phyloP scores from a whole-genome alignment of 2,329 filamentous ascomycete genomes.

The Fusarium sulawesiense region DNA sequence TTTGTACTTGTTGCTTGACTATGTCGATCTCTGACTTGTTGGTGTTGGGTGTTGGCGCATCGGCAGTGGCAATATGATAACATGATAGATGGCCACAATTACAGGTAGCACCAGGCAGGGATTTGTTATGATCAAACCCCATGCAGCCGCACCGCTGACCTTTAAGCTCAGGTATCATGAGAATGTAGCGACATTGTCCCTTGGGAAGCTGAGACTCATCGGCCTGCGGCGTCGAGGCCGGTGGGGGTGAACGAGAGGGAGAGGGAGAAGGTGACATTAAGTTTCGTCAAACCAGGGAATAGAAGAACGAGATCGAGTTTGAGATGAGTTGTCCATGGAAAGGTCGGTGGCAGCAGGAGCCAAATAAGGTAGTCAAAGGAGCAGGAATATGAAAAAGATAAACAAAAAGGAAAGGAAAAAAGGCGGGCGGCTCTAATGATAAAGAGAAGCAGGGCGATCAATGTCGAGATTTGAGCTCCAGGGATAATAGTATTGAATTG shows the following conservation, averaged over 20 bases:
- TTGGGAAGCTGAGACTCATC: constrained; percentile 64
- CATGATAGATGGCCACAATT: constrained; percentile 71
- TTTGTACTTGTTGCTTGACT: constrained; percentile 44
- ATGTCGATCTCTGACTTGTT: constrained; percentile 55
- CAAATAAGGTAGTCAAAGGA: constrained; percentile 37
- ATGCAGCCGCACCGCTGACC: constrained; percentile 70
- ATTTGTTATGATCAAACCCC: constrained; percentile 65
- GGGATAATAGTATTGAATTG: constrained; percentile 41
- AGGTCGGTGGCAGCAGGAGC: constrained; percentile 35
- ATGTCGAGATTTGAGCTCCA: constrained; percentile 45
- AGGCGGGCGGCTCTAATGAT: constrained; percentile 46
- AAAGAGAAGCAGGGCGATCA: constrained; percentile 47
- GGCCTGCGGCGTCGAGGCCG: constrained; percentile 41
- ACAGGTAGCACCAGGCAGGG: constrained; percentile 66
- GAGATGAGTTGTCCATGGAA: constrained; percentile 46
- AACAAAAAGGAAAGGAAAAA: constrained; percentile 18
- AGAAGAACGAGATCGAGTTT: constrained; percentile 36
- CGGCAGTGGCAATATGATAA: constrained; percentile 64
- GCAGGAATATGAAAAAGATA: constrained; percentile 30
- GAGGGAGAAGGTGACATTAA: constrained; percentile 46
- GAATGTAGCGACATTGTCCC: constrained; percentile 70
- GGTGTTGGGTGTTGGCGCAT: constrained; percentile 61
- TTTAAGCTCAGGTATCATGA: constrained; percentile 66
- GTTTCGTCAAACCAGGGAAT: constrained; percentile 42
- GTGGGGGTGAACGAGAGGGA: constrained; percentile 39